Percentiles rank a stretch among this genome's conserved stretches.
Evolutionary conservation across 2,329 filamentous ascomycete species (phyloP).

Genomic region (Chrysoporthe deuterocubensis): DNA sequence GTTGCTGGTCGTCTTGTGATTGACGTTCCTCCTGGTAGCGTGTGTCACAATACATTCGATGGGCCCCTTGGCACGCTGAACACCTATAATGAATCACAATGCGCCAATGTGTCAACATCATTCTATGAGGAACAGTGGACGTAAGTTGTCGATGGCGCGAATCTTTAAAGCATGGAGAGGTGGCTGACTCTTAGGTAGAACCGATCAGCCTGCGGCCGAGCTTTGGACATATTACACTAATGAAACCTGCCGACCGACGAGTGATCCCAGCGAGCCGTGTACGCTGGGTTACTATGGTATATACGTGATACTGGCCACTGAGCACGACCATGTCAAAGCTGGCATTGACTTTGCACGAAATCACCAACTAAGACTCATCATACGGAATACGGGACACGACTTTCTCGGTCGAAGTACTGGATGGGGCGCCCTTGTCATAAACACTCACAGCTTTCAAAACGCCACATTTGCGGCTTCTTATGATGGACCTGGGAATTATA

Average conservation of each 20-base stretch:
- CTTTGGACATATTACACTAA: constrained; percentile 51
- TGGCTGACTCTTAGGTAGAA: constrained; percentile 17
- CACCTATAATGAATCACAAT: constrained; percentile 43
- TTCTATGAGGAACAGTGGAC: background rate
- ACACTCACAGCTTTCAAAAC: constrained; percentile 58
- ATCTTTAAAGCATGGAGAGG: background rate
- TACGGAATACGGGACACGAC: constrained; percentile 63
- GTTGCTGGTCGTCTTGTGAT: constrained; percentile 41
- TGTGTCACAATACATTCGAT: constrained; percentile 44
- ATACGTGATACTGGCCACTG: constrained; percentile 40
- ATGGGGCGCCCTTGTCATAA: constrained; percentile 60
- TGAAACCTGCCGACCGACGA: constrained; percentile 44
- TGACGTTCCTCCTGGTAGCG: constrained; percentile 37
- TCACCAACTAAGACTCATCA: constrained; percentile 41
- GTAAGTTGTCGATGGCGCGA: background rate
- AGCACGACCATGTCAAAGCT: constrained; percentile 34
- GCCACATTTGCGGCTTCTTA: background rate
- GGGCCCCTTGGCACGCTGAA: constrained; percentile 41
- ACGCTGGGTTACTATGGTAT: constrained; percentile 45
- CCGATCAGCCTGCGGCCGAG: constrained; percentile 34
- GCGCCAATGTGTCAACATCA: constrained; percentile 33
- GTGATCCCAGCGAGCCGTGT: constrained; percentile 39
- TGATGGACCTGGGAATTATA: background rate
- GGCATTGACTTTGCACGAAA: constrained; percentile 41
- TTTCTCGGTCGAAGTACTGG: constrained; percentile 64